Conservation (phyloP, 2,329 filamentous ascomycete species). For the Penicillium sp. region DNA sequence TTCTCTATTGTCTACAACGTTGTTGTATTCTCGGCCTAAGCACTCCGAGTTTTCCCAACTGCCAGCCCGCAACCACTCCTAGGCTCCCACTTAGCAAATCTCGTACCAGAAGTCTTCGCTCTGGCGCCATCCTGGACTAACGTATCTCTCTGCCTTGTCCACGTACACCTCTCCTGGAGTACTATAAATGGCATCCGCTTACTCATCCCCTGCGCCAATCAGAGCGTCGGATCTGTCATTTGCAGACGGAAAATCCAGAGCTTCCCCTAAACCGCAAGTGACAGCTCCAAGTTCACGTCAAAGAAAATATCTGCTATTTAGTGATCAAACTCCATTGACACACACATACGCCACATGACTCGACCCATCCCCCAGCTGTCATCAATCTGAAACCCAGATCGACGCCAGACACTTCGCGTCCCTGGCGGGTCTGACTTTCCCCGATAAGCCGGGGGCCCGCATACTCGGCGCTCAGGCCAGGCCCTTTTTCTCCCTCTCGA, state of each 20-base stretch:
- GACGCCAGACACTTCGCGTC: slow-evolving; percentile 5
- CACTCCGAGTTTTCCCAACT: slow-evolving; percentile 1
- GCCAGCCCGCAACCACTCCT: too few relatives aligned
- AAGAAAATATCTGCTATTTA: background rate
- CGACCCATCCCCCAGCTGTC: slow-evolving; percentile 3
- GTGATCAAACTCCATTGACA: background rate
- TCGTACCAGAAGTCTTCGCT: too few relatives aligned
- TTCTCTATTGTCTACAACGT: slow-evolving; percentile 1
- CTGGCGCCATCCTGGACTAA: too few relatives aligned
- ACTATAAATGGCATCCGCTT: slow-evolving; percentile 7
- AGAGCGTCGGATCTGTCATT: too few relatives aligned
- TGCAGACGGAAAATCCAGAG: background rate
- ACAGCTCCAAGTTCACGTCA: background rate
- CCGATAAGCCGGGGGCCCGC: slow-evolving; percentile 25
- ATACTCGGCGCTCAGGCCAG: slow-evolving; percentile 20
- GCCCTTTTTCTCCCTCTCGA: slow-evolving; percentile 13
- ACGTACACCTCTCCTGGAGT: background rate
- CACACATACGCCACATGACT: background rate
- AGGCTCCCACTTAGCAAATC: too few relatives aligned
- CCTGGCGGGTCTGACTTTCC: slow-evolving; percentile 15
- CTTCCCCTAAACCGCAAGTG: background rate
- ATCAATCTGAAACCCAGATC: slow-evolving; percentile 10
- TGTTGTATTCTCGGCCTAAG: slow-evolving; percentile 3
- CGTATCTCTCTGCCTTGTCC: background rate
- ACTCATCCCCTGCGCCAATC: slow-evolving; percentile 2